Evolutionary conservation across 176 grass and related monocot species (phyloP).

Genomic region (Lolium rigidum): DNA sequence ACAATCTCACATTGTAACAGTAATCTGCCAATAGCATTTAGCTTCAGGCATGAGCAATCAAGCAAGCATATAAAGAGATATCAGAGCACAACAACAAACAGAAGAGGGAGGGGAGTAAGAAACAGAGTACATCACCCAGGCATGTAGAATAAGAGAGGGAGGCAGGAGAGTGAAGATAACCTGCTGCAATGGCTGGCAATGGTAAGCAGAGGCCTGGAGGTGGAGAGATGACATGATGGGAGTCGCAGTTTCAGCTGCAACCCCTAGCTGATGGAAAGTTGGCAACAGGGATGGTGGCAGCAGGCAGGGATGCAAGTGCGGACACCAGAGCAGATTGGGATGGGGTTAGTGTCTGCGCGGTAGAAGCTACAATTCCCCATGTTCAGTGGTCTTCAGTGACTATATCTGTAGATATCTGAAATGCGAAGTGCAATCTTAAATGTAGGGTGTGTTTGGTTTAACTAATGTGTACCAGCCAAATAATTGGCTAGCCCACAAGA

Average conservation of each 20-base stretch:
- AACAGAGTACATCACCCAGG: not conserved
- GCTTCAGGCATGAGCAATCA: conserved; percentile 17
- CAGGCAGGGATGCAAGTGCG: not conserved
- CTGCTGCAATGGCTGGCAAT: too few relatives aligned
- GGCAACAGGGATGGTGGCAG: not conserved
- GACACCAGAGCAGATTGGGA: not conserved
- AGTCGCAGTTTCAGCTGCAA: not conserved
- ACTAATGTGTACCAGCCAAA: too few relatives aligned
- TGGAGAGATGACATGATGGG: not conserved
- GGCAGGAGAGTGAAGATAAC: not conserved
- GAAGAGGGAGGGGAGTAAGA: not conserved
- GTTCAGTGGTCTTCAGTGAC: conserved; percentile 12
- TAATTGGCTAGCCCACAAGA: too few relatives aligned
- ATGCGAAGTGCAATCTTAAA: not conserved
- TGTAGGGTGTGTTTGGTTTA: too few relatives aligned
- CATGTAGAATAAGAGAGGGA: not conserved
- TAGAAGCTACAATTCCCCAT: not conserved
- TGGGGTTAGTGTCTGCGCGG: not conserved
- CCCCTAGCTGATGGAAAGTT: not conserved
- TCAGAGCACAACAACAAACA: not conserved
- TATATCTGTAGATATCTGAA: conserved; percentile 5
- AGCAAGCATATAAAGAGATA: not conserved
- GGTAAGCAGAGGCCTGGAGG: not conserved
- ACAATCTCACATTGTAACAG: not conserved
- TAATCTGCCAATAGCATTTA: conserved; percentile 19